Evolutionary conservation across 176 grass and related monocot species (phyloP).

Genomic region (Zoysia japonica): DNA sequence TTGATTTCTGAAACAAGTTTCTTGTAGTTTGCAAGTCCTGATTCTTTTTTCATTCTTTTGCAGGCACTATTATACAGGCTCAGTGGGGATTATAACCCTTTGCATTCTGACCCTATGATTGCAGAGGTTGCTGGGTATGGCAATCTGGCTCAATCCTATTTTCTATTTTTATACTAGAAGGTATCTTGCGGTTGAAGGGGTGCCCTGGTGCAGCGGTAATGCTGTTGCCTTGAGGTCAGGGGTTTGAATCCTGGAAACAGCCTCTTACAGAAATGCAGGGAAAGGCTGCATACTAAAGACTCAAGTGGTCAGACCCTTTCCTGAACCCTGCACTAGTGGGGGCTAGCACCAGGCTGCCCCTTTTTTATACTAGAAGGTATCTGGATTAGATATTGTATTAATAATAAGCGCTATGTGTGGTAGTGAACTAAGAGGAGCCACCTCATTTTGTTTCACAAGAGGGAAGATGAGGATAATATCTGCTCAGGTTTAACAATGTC

Average conservation of each 20-base stretch:
- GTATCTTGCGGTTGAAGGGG: too few species aligned
- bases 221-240: too few species aligned
- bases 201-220: too few species aligned
- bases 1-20: background rate
- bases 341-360: too few species aligned
- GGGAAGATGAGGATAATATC: background rate
- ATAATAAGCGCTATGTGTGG: background rate
- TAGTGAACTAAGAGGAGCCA: background rate
- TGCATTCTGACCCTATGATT: constrained; percentile 87
- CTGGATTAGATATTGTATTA: background rate
- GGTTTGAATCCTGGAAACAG: too few species aligned
- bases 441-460: background rate
- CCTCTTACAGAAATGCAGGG: too few species aligned
- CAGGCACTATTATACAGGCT: constrained; percentile 89
- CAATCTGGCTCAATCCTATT: background rate
- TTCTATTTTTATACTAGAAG: background rate
- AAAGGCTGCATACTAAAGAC: too few species aligned
- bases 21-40: constrained; percentile 5
- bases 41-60: constrained; percentile 14
- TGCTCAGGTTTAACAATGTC: background rate
- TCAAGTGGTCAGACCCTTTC: too few species aligned
- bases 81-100: constrained; percentile 94
- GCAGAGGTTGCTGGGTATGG: constrained; percentile 85
- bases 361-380: background rate
- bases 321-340: too few species aligned